phyloP scores from a whole-genome alignment of 768 basidiomycete genomes.

The Collybiopsis luxurians region DNA sequence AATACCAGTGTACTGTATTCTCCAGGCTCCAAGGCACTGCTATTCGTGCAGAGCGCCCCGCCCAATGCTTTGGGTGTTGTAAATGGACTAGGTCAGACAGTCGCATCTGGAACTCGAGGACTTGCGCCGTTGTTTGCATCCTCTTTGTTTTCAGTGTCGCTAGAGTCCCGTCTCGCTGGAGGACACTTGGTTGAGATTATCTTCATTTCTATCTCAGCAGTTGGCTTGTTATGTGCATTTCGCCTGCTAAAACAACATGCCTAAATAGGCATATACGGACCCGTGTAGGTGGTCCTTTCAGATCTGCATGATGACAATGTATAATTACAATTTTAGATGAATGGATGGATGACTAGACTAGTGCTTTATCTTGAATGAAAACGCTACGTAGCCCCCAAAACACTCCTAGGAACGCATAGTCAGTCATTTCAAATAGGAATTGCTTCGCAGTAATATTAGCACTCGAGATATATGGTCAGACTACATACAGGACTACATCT shows the following conservation, averaged over 20 bases:
- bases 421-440: too few species aligned
- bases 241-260: slow-evolving; percentile 2
- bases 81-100: slow-evolving; percentile 56
- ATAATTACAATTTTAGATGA: too few species aligned
- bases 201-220: slow-evolving; percentile 1
- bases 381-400: too few species aligned
- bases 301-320: too few species aligned
- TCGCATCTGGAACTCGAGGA: slow-evolving; percentile 44
- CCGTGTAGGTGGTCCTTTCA: too few species aligned
- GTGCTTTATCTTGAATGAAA: too few species aligned
- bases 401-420: too few species aligned
- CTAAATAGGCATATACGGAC: too few species aligned
- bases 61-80: slow-evolving; percentile 44
- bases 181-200: slow-evolving; percentile 42
- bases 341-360: too few species aligned
- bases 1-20: not conserved
- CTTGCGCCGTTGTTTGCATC: slow-evolving; percentile 55
- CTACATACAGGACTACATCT: too few species aligned
- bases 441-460: too few species aligned
- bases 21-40: slow-evolving; percentile 47
- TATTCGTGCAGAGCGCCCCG: slow-evolving; percentile 41
- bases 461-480: too few species aligned
- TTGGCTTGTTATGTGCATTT: not conserved
- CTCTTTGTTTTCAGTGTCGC: slow-evolving; percentile 54
- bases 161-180: slow-evolving; percentile 40